Conservation (phyloP, 257 asterid genomes). For the Gynochthodes officinalis region DNA sequence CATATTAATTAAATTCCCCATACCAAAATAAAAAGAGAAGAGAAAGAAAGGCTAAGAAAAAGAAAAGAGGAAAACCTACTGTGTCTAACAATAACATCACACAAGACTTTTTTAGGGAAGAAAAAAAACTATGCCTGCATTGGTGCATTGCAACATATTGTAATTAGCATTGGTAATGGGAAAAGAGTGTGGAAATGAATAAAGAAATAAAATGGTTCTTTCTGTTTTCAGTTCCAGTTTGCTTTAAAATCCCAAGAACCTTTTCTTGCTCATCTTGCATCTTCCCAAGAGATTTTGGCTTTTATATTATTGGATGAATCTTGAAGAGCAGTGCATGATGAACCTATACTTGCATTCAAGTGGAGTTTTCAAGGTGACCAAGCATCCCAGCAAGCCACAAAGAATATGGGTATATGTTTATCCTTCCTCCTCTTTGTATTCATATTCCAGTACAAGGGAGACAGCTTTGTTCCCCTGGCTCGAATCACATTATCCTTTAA, state of each 20-base stretch:
- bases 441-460: conserved; percentile 49
- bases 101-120: neutral
- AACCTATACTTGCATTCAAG: neutral
- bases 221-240: neutral
- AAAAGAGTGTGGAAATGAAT: too few species aligned
- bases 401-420: conserved; percentile 39
- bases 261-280: conserved; percentile 8
- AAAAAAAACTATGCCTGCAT: too few species aligned
- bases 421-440: conserved; percentile 36
- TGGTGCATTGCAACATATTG: too few species aligned
- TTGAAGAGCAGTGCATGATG: neutral
- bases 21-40: too few species aligned
- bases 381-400: conserved; percentile 34
- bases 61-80: too few species aligned
- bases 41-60: too few species aligned
- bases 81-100: neutral
- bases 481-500: conserved; percentile 28
- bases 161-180: neutral
- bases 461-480: conserved; percentile 49
- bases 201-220: neutral
- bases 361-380: conserved; percentile 33
- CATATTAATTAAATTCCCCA: too few species aligned
- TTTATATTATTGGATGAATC: neutral
- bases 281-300: conserved; percentile 13
- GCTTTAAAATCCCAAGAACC: conserved; percentile 38